Percentiles rank a stretch among this genome's conserved stretches.
Evolutionary conservation across 176 grass and related monocot genomes (phyloP).

Genomic region (Aegilops speltoides): DNA sequence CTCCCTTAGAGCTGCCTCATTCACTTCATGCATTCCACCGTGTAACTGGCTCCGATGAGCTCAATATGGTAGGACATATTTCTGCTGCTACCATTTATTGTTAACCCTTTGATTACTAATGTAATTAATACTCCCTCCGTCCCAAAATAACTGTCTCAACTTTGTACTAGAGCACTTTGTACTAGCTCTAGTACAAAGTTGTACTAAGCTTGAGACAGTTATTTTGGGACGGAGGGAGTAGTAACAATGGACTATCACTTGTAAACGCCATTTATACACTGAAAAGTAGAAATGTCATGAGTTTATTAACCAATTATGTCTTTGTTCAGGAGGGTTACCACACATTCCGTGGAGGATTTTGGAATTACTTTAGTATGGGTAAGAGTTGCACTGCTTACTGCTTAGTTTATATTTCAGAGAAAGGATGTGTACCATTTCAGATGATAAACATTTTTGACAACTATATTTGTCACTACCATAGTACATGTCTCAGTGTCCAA

Average conservation of each 20-base stretch:
- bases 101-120: conserved; percentile 1
- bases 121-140: too few species aligned
- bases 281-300: not conserved
- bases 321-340: conserved; percentile 80
- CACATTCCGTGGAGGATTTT: conserved; percentile 92
- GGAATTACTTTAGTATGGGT: conserved; percentile 99
- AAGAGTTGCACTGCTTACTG: conserved; percentile 33
- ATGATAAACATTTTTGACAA: not conserved
- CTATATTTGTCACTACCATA: not conserved
- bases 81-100: conserved; percentile 15
- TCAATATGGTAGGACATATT: conserved; percentile 73
- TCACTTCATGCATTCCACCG: conserved; percentile 90
- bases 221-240: too few species aligned
- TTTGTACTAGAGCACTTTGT: too few species aligned
- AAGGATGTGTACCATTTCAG: not conserved
- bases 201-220: too few species aligned
- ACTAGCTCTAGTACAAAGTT: too few species aligned
- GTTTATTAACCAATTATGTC: conserved; percentile 25
- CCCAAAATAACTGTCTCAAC: too few species aligned
- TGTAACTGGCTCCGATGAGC: conserved; percentile 65
- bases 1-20: conserved; percentile 91
- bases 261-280: not conserved
- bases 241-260: not conserved
- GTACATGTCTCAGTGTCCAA: not conserved
- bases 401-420: not conserved